Base-by-base conservation (phyloP, 805 yeast species). In the Myxozyma neotropica region DNA sequence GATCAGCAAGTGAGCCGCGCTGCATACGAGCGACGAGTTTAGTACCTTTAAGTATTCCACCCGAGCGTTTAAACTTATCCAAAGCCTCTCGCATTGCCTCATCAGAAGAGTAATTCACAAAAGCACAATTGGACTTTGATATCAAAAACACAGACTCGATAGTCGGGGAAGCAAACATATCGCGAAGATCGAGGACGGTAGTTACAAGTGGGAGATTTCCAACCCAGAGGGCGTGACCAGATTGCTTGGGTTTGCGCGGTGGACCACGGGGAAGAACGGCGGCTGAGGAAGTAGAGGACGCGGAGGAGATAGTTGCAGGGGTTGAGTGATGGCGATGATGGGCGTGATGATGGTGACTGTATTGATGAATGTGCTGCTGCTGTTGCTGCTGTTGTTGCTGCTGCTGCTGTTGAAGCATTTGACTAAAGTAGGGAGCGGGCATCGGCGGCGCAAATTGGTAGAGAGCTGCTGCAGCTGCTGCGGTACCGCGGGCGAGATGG, bases 211-310 rank as follows among this genome's bases (percentile, higher is more conserved):
- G 76, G 12, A 76, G 63, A 55, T 76, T 76, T 5, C 79, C 79
- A 8, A 74, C 86, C 73, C 84, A 83, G 54, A 77, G 79, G 0
- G 80, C 77, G 53, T 67, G 73, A 13, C 74, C 75, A 10, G 74
- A 64, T 39, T 69, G 74, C 5, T 72, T 73, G 1, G 77, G 76
- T 48, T 46, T 82, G 74, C 67, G 76, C 73, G 66, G 80, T 70
- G 71, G 83, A 67, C 59, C 76, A 77, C 74, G 64, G 2, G 71
- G 71, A 8, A 61, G 57, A 1, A 62, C 23, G 26, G 36, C n/a
- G 15, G 44, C 13, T 6, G 57, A 36, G 3, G 58, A 33, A 3
- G 53, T 39, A 15, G 55, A 27, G 21, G 55, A 17, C n/a, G 47
- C 19, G 8, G 49, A 23, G 15, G 46, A 21, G 40, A 24, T 15